A percentile compares a stretch with the other conserved stretches of the same genome.
Conservation (phyloP, 2,329 filamentous ascomycete genomes). For the Fusarium ambrosium region DNA sequence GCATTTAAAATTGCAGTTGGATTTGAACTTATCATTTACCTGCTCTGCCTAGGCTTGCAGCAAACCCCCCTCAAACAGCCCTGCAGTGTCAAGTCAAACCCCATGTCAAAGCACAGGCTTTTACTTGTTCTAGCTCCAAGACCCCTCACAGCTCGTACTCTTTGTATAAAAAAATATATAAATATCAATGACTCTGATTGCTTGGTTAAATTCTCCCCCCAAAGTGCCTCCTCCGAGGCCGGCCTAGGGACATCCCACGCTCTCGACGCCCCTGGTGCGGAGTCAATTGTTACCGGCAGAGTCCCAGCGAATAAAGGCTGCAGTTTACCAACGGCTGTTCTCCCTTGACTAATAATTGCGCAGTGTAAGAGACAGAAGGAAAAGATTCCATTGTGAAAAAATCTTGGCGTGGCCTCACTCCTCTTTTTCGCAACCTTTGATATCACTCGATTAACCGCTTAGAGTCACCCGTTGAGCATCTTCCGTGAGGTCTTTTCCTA, state of each 20-base stretch:
- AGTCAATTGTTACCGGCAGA: constrained; percentile 24
- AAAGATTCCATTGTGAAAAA: not conserved
- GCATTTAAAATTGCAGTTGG: not conserved
- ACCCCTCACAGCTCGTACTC: not conserved
- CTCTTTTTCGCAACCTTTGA: not conserved
- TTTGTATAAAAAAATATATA: not conserved
- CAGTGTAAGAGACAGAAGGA: constrained; percentile 1
- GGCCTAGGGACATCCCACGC: constrained; percentile 25
- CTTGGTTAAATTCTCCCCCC: not conserved
- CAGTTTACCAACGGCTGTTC: constrained; percentile 12
- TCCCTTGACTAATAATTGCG: constrained; percentile 14
- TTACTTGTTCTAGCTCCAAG: constrained; percentile 6
- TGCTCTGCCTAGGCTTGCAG: not conserved
- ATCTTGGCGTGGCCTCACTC: constrained; percentile 3
- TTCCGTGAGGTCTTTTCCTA: constrained; percentile 37
- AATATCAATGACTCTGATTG: not conserved
- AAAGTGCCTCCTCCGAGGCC: constrained; percentile 23
- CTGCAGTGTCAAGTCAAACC: not conserved
- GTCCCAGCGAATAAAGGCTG: constrained; percentile 35
- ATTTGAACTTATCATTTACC: not conserved
- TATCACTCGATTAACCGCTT: constrained; percentile 8
- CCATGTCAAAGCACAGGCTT: constrained; percentile 16
- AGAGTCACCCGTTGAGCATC: constrained; percentile 34
- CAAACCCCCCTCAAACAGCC: not conserved
- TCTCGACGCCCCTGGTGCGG: constrained; percentile 23